These are phyloP conservation scores for Pichia thaimueangensis DNA, from an alignment of 805 yeast species.

Conservation along the genomic window DNA sequence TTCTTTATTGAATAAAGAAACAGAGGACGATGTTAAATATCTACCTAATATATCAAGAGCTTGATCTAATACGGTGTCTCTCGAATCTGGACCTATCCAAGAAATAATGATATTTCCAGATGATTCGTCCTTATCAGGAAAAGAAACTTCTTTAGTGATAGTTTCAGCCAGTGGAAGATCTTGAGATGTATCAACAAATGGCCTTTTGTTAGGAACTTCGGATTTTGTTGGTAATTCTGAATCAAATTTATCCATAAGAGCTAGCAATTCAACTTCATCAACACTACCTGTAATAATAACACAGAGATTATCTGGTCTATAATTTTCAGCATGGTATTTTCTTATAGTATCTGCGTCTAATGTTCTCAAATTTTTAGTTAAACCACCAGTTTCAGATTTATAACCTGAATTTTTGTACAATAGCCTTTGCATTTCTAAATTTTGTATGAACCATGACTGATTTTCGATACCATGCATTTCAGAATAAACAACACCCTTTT, in stretches of 20 bases:
- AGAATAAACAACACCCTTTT: constrained; percentile 93
- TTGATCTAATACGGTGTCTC: constrained; percentile 45
- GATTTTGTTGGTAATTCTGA: constrained; percentile 41
- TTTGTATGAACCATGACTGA: constrained; percentile 62
- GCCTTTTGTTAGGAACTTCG: constrained; percentile 42
- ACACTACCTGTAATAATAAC: constrained; percentile 81
- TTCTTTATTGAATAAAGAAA: constrained; percentile 63
- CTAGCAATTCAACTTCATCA: constrained; percentile 65
- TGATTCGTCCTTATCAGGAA: constrained; percentile 86
- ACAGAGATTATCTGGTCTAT: constrained; percentile 79
- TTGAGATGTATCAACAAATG: constrained; percentile 69
- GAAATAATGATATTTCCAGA: constrained; percentile 67
- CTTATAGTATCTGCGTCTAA: constrained; percentile 70
- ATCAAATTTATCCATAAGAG: constrained; percentile 58
- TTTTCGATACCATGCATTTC: constrained; percentile 95
- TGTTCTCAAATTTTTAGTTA: constrained; percentile 66
- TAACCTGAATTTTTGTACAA: constrained; percentile 69
- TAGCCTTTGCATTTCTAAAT: constrained; percentile 52
- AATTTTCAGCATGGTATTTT: constrained; percentile 62
- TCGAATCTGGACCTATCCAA: constrained; percentile 75
- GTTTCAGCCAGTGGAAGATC: constrained; percentile 35
- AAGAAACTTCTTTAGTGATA: constrained; percentile 50
- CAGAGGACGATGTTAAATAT: constrained; percentile 71
- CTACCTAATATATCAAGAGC: constrained; percentile 69
- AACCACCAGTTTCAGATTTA: constrained; percentile 91